Base-by-base conservation (phyloP, 257 asterid genomes). In the Nicotiana knightiana region DNA sequence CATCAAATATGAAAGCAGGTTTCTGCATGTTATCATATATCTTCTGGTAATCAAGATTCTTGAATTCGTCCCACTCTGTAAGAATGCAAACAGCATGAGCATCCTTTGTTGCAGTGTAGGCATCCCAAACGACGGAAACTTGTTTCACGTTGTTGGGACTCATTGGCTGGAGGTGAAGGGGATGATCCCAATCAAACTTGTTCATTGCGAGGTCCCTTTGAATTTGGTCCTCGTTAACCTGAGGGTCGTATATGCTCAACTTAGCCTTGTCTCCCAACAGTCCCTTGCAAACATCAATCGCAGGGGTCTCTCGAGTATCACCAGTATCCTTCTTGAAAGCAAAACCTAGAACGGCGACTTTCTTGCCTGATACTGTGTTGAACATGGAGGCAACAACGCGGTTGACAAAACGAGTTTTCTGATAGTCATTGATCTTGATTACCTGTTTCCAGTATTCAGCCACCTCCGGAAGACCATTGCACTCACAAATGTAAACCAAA, bases 61-160 rank as follows among this genome's bases (percentile, higher is more conserved):
- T 84, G 85, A 86, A 86, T 33, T 80, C 85, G 4, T 86, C 89
- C 89, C 89, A 86, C 67, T 86, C 89, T 3, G 87, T 86, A 7
- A 84, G 65, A 10, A 86, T 62, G 81, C 87, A 86, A 28, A 83
- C 81, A 16, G 87, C 89, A 46, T 86, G 89, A 21, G 89, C 87
- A 64, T 71, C 85, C 59, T 83, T 84, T 63, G 85, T 79, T 4
- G 89, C 85, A 3, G 79, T 81, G 39, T 86, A 86, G 4, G 89
- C 85, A 24, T 81, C 83, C 59, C 61, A 65, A 9, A 84, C 89
- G 24, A 81, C 66, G 43, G 77, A 81, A 10, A 83, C 82, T 78
- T 84, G 80, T 39, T 86, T 81, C 35, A 78, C 76, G 11, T 81
- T 68, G 12, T 39, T 73, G 9, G 85, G 84, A 21, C 85, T 83